Evolutionary conservation across 495 filamentous ascomycete species (phyloP), one percentile per base, ranked within the genome.

Genomic region (Tuber melanosporum): DNA sequence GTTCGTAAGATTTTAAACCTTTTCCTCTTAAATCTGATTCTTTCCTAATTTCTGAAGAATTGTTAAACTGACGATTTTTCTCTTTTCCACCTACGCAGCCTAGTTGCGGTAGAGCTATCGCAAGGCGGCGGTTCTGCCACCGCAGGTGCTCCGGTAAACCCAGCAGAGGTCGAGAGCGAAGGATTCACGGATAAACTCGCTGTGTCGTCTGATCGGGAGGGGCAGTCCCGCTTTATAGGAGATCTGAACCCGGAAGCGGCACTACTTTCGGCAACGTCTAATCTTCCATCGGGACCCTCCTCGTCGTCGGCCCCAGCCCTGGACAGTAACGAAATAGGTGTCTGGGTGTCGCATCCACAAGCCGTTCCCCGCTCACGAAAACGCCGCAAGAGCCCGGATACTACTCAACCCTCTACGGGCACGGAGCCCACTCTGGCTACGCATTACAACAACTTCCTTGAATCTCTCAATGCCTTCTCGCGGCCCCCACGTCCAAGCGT

Each of bases 181-280:
- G n/a, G 26, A 36, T 66, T 66, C 57, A 19, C 57, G 15, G 57
- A 66, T 36, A 66, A 66, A 36, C 57, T 66, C 57, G 57, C 12
- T 36, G 57, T 66, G 32, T 66, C 57, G 10, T 36, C 26, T 17
- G 57, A 19, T 32, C 14, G 9, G 14, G 57, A 36, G 1, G 57
- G 15, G 39, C 71, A 81, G 47, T 62, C 79, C 42, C 82, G 86
- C 43, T 88, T 88, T 71, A 83, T 88, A 42, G 87, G 87, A 42
- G 86, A 87, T 76, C 80, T 87, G 17, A 88, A 87, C 74, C 87
- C 87, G 12, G 86, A 88, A 79, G 84, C 86, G 43, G 83, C 86
- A 6, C 86, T 88, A 78, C 84, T 85, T 9, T 85, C 85, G 62
- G 83, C 80, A 42, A 71, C 85, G 17, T 77, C 84, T 70, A 83